Evolutionary conservation across 164 flowering plant species (phyloP).

Genomic region (Hamamelis virginiana): DNA sequence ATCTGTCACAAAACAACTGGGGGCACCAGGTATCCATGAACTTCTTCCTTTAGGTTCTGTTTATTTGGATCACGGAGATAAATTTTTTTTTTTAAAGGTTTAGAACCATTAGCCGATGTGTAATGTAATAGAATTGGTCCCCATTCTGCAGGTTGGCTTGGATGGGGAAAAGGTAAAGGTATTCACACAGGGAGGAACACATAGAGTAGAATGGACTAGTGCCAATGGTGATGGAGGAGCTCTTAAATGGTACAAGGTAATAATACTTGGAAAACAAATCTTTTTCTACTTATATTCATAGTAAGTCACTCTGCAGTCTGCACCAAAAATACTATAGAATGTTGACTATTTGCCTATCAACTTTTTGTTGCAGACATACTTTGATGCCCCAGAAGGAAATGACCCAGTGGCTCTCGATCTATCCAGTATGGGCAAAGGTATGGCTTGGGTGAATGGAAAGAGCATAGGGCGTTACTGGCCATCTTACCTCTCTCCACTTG

Average conservation of each 20-base stretch:
- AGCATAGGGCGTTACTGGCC: slow-evolving; percentile 88
- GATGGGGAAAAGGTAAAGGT: slow-evolving; percentile 53
- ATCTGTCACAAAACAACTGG: slow-evolving; percentile 65
- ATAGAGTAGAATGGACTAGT: slow-evolving; percentile 56
- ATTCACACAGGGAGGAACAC: slow-evolving; percentile 53
- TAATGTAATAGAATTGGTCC: background rate
- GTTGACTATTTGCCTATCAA: too few species aligned
- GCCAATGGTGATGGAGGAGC: slow-evolving; percentile 29
- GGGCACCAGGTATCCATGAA: slow-evolving; percentile 52
- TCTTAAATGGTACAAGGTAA: slow-evolving; percentile 92
- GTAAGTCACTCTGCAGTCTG: too few species aligned
- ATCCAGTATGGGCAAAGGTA: slow-evolving; percentile 68
- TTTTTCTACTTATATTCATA: too few species aligned
- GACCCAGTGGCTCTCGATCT: slow-evolving; percentile 63
- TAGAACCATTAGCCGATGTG: too few species aligned
- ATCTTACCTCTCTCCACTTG: slow-evolving; percentile 54
- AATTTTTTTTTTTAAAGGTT: too few species aligned
- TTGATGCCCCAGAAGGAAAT: slow-evolving; percentile 70
- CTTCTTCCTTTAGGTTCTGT: background rate
- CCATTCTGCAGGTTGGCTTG: slow-evolving; percentile 53
- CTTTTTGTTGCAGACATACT: slow-evolving; percentile 47
- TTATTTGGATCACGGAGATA: too few species aligned
- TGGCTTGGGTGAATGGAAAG: slow-evolving; percentile 76
- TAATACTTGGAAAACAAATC: background rate
- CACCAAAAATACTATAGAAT: too few species aligned